Base-by-base conservation (phyloP, 1,284 basidiomycete species). In the Agroathelia rolfsii region DNA sequence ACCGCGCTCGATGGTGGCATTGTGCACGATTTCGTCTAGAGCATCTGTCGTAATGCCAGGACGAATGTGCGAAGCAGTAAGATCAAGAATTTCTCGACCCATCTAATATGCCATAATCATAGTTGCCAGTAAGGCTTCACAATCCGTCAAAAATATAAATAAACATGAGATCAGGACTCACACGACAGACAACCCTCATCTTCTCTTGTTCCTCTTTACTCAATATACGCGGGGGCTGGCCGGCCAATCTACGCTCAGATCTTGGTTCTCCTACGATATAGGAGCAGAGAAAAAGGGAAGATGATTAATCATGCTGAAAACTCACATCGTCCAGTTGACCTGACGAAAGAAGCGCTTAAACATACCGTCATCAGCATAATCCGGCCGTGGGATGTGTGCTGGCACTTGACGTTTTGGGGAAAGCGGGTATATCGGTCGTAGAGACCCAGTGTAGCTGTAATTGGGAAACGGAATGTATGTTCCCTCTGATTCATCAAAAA, bases 21-120 rank as follows among this genome's bases (percentile, higher is more conserved):
- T 75, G 59, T 98, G 94, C n/a, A 95, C 90, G 45, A 97, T 80
- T 44, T 78, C 79, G 58, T 99, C 95, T 34, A 96, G 70, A 53
- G 90, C 87, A 52, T 98, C 92, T 1, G 95, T 97, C 2, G 94
- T 96, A 34, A 96, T 73, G 24, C 95, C 95, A 8, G 90, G 88
- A 34, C 73, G 71, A 43, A 97, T 64, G 48, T 79, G 72, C 0
- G 89, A 73, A 1, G 90, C 94, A 11, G 86, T 81, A 38, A 88
- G 69, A 56, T 97, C 92, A 13, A 98, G 71, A 7, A 98, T 81
- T 63, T 98, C 89, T 40, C 95, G 69, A 7, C 73, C 76, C 41
- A 96, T 68, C 90, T 97, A 46, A 25, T 26, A 43, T 19, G 37
- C 31, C 20, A 30, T 10, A 30, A 28, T 15, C 12, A 18, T 28